Percentiles rank a stretch among this genome's conserved stretches.
Evolutionary conservation across 2,329 filamentous ascomycete genomes (phyloP).

Genomic region (Sclerotinia trifoliorum): DNA sequence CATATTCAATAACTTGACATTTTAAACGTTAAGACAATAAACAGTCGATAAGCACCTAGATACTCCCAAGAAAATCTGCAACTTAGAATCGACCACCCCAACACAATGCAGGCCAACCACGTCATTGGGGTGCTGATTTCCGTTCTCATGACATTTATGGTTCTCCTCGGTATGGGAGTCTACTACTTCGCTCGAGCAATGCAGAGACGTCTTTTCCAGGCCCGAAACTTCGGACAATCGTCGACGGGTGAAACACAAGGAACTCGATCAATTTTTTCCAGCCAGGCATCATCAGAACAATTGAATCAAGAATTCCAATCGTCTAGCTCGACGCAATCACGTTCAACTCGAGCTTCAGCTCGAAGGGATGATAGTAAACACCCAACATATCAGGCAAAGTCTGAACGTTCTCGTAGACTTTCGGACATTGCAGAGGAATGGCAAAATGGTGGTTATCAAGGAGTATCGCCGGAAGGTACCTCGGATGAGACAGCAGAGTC

Average conservation of each 20-base stretch:
- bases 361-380: not conserved
- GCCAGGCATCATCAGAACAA: not conserved
- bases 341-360: slow-evolving; percentile 1
- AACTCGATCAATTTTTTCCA: not conserved
- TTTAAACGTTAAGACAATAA: not conserved
- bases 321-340: not conserved
- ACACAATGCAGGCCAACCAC: not conserved
- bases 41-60: not conserved
- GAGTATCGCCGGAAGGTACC: not conserved
- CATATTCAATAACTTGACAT: not conserved
- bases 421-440: slow-evolving; percentile 2
- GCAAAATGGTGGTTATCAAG: not conserved
- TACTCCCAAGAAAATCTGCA: not conserved
- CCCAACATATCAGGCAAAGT: not conserved
- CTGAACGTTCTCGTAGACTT: not conserved
- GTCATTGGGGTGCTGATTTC: not conserved
- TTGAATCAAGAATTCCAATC: not conserved
- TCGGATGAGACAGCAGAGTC: not conserved
- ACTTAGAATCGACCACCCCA: not conserved
- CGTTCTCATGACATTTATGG: not conserved
- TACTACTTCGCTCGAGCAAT: not conserved
- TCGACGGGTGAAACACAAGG: not conserved
- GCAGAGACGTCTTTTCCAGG: not conserved
- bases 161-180: not conserved
- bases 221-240: not conserved